Conservation (phyloP, 257 asterid genomes). For the Hygrophila difformis region DNA sequence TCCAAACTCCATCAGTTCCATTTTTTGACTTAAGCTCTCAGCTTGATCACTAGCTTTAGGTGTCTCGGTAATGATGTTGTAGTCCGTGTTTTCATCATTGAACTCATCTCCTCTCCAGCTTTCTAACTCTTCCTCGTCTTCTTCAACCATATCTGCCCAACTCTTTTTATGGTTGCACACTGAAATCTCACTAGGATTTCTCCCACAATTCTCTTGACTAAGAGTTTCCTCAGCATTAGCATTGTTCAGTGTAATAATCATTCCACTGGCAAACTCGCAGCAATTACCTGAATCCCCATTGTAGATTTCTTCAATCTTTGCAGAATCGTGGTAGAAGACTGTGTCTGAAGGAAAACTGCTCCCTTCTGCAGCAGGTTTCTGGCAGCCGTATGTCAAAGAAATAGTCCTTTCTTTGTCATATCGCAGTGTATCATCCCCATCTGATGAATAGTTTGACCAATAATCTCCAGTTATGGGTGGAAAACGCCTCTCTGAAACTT, state of each 20-base stretch:
- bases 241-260: background rate
- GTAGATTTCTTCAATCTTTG: constrained; percentile 2
- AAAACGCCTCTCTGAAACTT: background rate
- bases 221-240: constrained; percentile 7
- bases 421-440: background rate
- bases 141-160: constrained; percentile 90
- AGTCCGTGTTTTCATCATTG: constrained; percentile 40
- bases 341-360: constrained; percentile 14
- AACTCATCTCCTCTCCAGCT: constrained; percentile 15
- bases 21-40: constrained; percentile 21
- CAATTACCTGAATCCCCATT: constrained; percentile 10
- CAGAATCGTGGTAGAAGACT: background rate
- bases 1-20: constrained; percentile 25
- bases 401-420: constrained; percentile 9
- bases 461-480: constrained; percentile 1
- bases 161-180: constrained; percentile 29
- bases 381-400: background rate
- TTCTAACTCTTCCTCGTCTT: constrained; percentile 33
- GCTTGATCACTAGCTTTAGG: constrained; percentile 19
- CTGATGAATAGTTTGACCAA: constrained; percentile 7
- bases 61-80: constrained; percentile 30
- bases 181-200: constrained; percentile 12
- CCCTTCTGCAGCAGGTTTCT: constrained; percentile 11
- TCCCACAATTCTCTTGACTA: background rate
- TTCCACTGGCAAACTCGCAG: background rate